These are phyloP conservation scores for Fusarium sp. DNA, from an alignment of 2,329 filamentous ascomycete species.

Conservation along the genomic window DNA sequence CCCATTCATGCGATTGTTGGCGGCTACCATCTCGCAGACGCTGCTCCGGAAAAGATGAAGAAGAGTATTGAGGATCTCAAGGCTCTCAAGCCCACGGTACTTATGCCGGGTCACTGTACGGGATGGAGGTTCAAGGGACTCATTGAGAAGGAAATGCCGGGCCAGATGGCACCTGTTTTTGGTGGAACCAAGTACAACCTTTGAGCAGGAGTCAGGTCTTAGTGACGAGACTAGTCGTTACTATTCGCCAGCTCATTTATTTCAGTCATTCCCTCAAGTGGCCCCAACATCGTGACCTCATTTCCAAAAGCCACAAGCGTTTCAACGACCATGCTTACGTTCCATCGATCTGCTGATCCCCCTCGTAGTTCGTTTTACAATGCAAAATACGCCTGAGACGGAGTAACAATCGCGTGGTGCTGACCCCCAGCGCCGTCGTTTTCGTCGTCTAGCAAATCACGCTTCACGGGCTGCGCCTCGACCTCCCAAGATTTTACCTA, in stretches of 20 bases:
- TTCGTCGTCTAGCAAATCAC: neutral
- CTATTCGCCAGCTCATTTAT: neutral
- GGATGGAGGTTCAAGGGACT: conserved; percentile 65
- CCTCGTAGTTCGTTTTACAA: neutral
- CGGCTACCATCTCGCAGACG: neutral
- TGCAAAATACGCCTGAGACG: neutral
- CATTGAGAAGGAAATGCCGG: conserved; percentile 58
- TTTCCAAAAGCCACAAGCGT: neutral
- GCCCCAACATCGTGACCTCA: neutral
- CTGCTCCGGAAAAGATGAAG: conserved; percentile 51
- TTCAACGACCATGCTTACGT: neutral
- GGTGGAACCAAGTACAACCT: conserved; percentile 58
- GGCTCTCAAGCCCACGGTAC: conserved; percentile 58
- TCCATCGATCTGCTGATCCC: neutral
- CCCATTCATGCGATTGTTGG: conserved; percentile 24
- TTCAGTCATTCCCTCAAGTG: neutral
- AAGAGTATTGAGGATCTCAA: conserved; percentile 62
- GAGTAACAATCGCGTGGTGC: neutral
- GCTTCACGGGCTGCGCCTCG: neutral
- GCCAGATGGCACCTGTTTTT: conserved; percentile 61
- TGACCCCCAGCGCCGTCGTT: neutral
- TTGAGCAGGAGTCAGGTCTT: neutral
- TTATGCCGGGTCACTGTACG: conserved; percentile 67
- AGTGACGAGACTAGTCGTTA: neutral
- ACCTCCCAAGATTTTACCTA: neutral